A percentile compares a stretch with the other conserved stretches of the same genome.
Evolutionary conservation across 2,329 filamentous ascomycete genomes (phyloP).

Genomic region (Ilyonectria mors-panacis): DNA sequence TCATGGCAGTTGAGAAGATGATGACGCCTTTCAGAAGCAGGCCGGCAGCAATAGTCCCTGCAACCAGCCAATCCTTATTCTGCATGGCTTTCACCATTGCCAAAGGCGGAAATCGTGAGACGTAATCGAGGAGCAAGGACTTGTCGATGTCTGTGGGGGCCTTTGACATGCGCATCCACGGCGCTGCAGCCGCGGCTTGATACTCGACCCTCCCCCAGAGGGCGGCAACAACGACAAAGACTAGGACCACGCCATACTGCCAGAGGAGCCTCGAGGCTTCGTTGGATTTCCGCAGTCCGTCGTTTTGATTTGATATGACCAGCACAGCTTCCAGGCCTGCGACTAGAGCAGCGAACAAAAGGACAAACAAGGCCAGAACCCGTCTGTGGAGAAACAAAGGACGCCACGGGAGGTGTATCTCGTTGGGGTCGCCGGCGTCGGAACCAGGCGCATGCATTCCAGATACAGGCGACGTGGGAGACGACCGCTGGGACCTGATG

Average conservation of each 20-base stretch:
- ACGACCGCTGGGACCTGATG: conserved; percentile 40
- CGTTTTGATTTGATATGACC: conserved; percentile 50
- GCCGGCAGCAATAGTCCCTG: conserved; percentile 43
- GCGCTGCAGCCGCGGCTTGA: conserved; percentile 55
- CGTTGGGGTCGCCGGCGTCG: conserved; percentile 42
- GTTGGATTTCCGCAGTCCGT: conserved; percentile 48
- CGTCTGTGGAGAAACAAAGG: conserved; percentile 54
- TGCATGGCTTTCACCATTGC: conserved; percentile 48
- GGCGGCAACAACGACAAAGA: conserved; percentile 52
- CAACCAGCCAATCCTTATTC: conserved; percentile 55
- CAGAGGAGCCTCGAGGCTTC: conserved; percentile 53
- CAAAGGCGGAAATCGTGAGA: conserved; percentile 49
- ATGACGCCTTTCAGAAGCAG: conserved; percentile 53
- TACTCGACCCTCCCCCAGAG: conserved; percentile 57
- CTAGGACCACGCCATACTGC: conserved; percentile 54
- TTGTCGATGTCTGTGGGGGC: conserved; percentile 48
- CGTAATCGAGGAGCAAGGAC: conserved; percentile 56
- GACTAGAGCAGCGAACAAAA: conserved; percentile 49
- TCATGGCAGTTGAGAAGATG: conserved; percentile 55
- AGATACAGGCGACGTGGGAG: conserved; percentile 31
- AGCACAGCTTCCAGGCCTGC: conserved; percentile 50
- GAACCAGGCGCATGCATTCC: conserved; percentile 21
- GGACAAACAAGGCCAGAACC: conserved; percentile 49
- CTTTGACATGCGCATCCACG: conserved; percentile 55
- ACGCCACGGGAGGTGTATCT: conserved; percentile 53